Percentiles rank a stretch among this genome's conserved stretches.
Evolutionary conservation across 345 rosid species (phyloP).

Genomic region (Salix udensis): DNA sequence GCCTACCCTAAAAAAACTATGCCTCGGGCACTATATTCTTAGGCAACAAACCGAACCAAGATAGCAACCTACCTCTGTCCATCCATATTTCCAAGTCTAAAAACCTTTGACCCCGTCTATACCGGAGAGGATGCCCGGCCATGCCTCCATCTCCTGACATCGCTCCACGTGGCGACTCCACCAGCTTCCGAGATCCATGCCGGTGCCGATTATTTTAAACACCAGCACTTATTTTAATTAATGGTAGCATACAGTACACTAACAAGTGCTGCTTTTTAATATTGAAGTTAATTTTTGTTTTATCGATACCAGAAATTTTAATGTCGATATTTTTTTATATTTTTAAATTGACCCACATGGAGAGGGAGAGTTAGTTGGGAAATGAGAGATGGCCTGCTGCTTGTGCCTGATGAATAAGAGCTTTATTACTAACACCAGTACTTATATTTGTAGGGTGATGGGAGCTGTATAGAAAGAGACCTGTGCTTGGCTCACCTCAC

Average conservation of each 20-base stretch:
- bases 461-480: constrained; percentile 71
- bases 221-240: background rate
- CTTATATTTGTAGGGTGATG: constrained; percentile 19
- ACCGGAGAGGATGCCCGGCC: constrained; percentile 28
- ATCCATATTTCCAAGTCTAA: background rate
- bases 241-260: background rate
- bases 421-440: background rate
- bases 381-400: constrained; percentile 24
- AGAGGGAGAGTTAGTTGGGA: constrained; percentile 22
- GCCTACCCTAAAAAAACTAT: background rate
- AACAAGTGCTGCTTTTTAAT: background rate
- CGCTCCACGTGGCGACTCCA: constrained; percentile 44
- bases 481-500: constrained; percentile 18
- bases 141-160: constrained; percentile 17
- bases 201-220: constrained; percentile 14
- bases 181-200: constrained; percentile 26
- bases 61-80: background rate
- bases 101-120: constrained; percentile 25
- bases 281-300: background rate
- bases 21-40: background rate
- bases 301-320: background rate
- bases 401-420: constrained; percentile 5
- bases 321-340: constrained; percentile 6
- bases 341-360: constrained; percentile 13
- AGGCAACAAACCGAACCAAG: background rate